phyloP scores from a whole-genome alignment of 306 rosid genomes.

The Quercus engelmannii region DNA sequence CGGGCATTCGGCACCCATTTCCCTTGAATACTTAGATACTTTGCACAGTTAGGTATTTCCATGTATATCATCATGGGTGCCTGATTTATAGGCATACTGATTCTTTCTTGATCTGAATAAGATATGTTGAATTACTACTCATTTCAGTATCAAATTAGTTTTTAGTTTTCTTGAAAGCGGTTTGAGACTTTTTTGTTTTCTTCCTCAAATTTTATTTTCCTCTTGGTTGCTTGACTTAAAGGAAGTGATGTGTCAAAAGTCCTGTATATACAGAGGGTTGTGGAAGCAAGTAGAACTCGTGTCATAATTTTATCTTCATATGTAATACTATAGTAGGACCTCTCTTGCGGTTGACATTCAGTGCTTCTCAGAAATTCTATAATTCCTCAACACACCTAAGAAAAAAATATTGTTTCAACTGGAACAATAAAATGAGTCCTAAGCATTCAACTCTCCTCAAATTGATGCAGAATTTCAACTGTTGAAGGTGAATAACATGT shows the following conservation, averaged over 20 bases:
- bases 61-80: constrained; percentile 45
- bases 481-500: too few relatives aligned
- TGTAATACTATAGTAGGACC: too few relatives aligned
- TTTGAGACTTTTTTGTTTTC: not conserved
- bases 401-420: too few relatives aligned
- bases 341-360: too few relatives aligned
- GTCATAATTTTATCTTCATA: too few relatives aligned
- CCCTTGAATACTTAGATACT: constrained; percentile 35
- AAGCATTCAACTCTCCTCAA: too few relatives aligned
- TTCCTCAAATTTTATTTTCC: not conserved
- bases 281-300: too few relatives aligned
- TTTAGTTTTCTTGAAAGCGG: not conserved
- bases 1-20: constrained; percentile 31
- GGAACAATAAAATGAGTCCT: too few relatives aligned
- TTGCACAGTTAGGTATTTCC: constrained; percentile 50
- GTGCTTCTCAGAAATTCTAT: too few relatives aligned
- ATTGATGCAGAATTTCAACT: too few relatives aligned
- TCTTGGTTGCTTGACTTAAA: not conserved
- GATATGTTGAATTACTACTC: constrained; percentile 28
- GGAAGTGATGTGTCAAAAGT: not conserved
- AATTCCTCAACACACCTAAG: too few relatives aligned
- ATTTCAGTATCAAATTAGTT: constrained; percentile 10
- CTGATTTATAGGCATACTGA: constrained; percentile 37
- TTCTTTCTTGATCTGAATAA: constrained; percentile 29
- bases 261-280: too few relatives aligned